Evolutionary conservation across 805 yeast genomes (phyloP), one percentile per base, ranked within the genome.

Genomic region (Maudiozyma turicensis): DNA sequence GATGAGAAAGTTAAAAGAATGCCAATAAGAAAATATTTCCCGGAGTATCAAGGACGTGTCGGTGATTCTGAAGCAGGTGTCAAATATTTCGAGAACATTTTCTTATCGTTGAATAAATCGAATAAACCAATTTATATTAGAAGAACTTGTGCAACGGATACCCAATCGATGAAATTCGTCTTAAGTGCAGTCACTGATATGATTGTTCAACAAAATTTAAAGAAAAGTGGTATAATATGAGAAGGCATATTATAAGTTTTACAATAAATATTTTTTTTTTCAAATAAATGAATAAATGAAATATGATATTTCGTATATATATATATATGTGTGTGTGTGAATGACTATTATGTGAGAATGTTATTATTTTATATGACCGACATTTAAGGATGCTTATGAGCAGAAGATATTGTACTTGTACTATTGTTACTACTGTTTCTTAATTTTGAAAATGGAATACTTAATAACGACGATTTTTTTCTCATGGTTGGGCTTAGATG

Each of bases 141-240:
- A 68, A 72, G 89, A 55, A 93, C 99, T 0, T 89, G 97, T 69
- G 99, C 99, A 0, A 93, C 99, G 0, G 98, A 93, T 64, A 79
- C 95, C 0, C 73, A 78, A 48, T 78, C 89, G 31, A 93, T 93
- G 96, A 77, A 78, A 60, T 91, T 90, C 60, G 96, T 93, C 14
- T 73, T 93, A 49, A 78, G 86, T 4, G 96, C 98, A 0, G 96
- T 89, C 8, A 88, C 97, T 0, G 98, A 93, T 68, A 75, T 88
- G 78, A 78, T 93, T 44, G 78, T 91, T 32, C 91, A 86, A 62
- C 85, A 85, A 58, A 90, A 86, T 61, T 67, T 91, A 64, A 80
- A 82, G 65, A 78, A 76, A 59, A 82, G 88, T 61, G 96, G 96
- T 5, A 70, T 88, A 44, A 74, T 85, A 56, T 85, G 39, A 45